Base-by-base conservation (phyloP, 2,329 filamentous ascomycete species). In the Monosporascus sp. region DNA sequence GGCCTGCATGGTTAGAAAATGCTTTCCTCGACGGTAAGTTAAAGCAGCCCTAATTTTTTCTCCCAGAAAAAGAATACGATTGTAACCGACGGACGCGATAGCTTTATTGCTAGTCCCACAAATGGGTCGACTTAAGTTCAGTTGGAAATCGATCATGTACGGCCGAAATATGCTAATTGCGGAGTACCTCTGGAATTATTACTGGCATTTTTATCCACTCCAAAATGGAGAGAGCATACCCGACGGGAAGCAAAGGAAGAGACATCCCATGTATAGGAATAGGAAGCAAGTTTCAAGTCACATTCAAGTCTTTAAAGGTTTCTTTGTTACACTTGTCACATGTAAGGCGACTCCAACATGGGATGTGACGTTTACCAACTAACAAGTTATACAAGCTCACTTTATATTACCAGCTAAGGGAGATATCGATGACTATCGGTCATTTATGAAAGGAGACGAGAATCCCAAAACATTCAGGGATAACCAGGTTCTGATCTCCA, bases 81-180 rank as follows among this genome's bases (percentile, higher is more conserved):
- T 27, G 20, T 6, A 47, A 47, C 55, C 69, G 17, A 68, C 57
- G 31, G 31, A 20, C 22, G 25, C 42, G 22, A 17, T 54, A 87
- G 84, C 84, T 51, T 76, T 87, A 11, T 71, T 86, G 48, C 72
- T 85, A 48, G 84, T 88, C 65, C 84, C 84, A 46, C 77, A 80
- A 59, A 85, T 88, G 78, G 83, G 83, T 34, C 76, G 83, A 48
- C 79, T 81, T 61, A 88, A 88, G 70, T 85, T 83, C 64, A 83
- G 79, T 54, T 84, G 84, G 70, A 78, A 79, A 57, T 79, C 81
- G 37, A 81, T 83, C 64, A 79, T 81, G 38, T 82, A 84, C 60
- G 84, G 85, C 5, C 81, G 85, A 48, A 88, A 88, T 69, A 85
- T 86, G 78, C 75, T 88, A 52, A 86, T 88, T 62, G 81, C 78